Evolutionary conservation across 2,329 filamentous ascomycete species (phyloP).

Genomic region (Stagonosporopsis tanaceti): DNA sequence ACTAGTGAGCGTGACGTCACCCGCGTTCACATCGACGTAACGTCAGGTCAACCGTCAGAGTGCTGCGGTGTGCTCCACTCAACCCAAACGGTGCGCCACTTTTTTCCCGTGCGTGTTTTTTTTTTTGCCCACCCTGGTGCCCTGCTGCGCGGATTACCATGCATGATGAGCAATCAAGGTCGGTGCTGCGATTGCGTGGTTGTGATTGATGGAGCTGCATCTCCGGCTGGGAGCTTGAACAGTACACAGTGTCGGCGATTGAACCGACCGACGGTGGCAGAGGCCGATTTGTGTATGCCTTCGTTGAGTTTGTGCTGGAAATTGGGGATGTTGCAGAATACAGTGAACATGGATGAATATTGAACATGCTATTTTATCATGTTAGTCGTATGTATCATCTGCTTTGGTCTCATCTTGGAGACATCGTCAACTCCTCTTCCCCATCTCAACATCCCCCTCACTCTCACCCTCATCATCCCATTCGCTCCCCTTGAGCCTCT

Average conservation of each 20-base stretch:
- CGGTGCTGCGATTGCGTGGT: constrained; percentile 1
- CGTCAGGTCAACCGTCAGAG: no score
- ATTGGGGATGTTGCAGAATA: background rate
- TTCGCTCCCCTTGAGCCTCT: constrained; percentile 61
- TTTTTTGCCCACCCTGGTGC: constrained; percentile 7
- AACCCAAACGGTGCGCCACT: constrained; percentile 14
- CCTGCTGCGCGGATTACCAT: constrained; percentile 10
- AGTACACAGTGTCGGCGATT: background rate
- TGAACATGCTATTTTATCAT: background rate
- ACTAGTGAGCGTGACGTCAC: constrained; percentile 16
- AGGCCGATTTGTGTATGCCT: background rate
- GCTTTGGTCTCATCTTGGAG: background rate
- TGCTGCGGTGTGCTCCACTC: constrained; percentile 20
- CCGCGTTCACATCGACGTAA: constrained; percentile 15
- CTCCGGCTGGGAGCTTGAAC: background rate
- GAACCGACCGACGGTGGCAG: constrained; percentile 1
- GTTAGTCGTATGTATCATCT: no score
- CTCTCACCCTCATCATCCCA: constrained; percentile 50
- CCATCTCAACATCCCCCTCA: constrained; percentile 71
- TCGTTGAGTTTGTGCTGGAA: background rate
- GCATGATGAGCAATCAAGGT: constrained; percentile 11
- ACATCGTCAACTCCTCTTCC: constrained; percentile 66
- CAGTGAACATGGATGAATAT: background rate
- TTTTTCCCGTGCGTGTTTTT: constrained; percentile 13
- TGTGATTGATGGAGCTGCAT: constrained; percentile 7